Base-by-base conservation (phyloP, 1,139 yeast species). In the Sugiyamaella grinbergsii region DNA sequence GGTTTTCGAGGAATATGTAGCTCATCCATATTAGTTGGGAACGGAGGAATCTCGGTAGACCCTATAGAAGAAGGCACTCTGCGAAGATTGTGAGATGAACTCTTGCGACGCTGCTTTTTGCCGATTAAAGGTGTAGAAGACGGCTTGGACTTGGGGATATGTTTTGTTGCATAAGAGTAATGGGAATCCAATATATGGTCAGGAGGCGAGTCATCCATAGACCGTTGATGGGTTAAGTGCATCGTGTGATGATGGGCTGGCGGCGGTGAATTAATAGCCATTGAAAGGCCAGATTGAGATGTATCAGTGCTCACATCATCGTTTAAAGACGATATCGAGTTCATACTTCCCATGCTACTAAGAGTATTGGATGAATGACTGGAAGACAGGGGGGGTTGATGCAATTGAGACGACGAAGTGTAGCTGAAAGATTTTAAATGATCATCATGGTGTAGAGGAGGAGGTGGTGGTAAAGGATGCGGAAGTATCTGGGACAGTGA, bases 1-100 rank as follows among this genome's bases (percentile, higher is more conserved):
- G 62, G 56, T 50, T 61, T 62, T n/a, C 53, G 43, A 4, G 44
- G 19, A 19, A n/a, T n/a, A 6, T 41, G 45, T 19, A 29, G n/a
- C 8, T 32, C 45, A 15, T 41, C 43, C 19, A 40, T 15, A 13
- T 22, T 36, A 4, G 34, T 40, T 22, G 45, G 46, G 2, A 32
- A 38, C 5, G 13, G 23, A 20, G 24, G 20, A 19, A 11, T n/a
- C 4, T 8, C 39, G n/a, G 28, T n/a, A 3, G 13, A 11, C 7
- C 31, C 43, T n/a, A 13, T 20, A 5, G 24, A 5, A 3, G 5
- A n/a, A 5, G 39, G 19, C 4, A 22, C 19, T 29, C 19, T 26
- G 16, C 43, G 43, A 13, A 40, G 34, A 13, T 40, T 40, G 8
- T 40, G 43, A 15, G 42, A 38, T 5, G 43, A 40, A 19, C 43